phyloP scores from a whole-genome alignment of 768 basidiomycete genomes.

The Boletus edulis region DNA sequence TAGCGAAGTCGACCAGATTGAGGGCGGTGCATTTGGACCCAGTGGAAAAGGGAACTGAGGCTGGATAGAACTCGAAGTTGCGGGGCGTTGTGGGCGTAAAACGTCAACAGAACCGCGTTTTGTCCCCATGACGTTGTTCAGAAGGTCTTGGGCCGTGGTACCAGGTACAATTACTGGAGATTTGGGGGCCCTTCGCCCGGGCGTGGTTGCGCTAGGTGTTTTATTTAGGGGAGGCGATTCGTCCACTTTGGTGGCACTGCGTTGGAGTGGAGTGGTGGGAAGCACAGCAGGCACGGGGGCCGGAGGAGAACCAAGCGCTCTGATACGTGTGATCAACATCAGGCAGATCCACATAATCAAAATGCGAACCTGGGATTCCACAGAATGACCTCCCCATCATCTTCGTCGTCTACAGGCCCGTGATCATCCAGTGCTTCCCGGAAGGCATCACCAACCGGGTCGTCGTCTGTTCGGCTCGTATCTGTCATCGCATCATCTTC shows the following conservation, averaged over 20 bases:
- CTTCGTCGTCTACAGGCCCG: constrained; percentile 38
- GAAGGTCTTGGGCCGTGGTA: constrained; percentile 67
- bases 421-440: constrained; percentile 43
- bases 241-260: constrained; percentile 1
- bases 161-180: constrained; percentile 21
- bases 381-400: constrained; percentile 72
- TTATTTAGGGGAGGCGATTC: background rate
- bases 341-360: background rate
- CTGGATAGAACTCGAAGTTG: constrained; percentile 31
- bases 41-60: constrained; percentile 53
- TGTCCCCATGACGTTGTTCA: constrained; percentile 41
- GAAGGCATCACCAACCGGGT: constrained; percentile 72
- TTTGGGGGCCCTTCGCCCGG: constrained; percentile 30
- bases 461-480: constrained; percentile 69
- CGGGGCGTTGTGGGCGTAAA: constrained; percentile 10
- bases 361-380: constrained; percentile 61
- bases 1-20: constrained; percentile 65
- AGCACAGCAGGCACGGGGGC: constrained; percentile 6
- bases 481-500: constrained; percentile 68
- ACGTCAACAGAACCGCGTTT: constrained; percentile 20
- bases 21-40: constrained; percentile 46
- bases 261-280: constrained; percentile 21
- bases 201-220: background rate
- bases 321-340: constrained; percentile 9
- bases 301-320: constrained; percentile 20